A percentile compares a stretch with the other conserved stretches of the same genome.
These are phyloP conservation scores for Euphorbia peplus DNA, from an alignment of 345 rosid genomes.

Conservation along the genomic window DNA sequence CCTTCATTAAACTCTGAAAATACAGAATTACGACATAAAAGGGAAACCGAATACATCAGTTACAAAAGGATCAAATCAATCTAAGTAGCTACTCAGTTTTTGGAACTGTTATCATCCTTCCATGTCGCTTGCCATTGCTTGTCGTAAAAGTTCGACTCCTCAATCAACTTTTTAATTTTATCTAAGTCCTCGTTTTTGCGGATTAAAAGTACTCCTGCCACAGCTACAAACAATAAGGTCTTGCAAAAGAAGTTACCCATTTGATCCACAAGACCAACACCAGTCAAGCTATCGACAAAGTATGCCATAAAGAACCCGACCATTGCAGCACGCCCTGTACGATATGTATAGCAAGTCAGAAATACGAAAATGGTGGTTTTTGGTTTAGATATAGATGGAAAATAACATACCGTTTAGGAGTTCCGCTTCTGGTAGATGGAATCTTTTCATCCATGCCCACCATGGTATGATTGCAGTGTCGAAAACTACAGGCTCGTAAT, in stretches of 20 bases:
- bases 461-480: slow-evolving; percentile 87
- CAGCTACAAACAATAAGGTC: slow-evolving; percentile 81
- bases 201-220: slow-evolving; percentile 67
- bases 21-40: not conserved
- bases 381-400: not conserved
- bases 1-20: slow-evolving; percentile 6
- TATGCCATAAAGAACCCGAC: slow-evolving; percentile 98
- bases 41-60: not conserved
- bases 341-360: slow-evolving; percentile 17
- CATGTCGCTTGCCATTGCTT: slow-evolving; percentile 97
- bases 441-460: slow-evolving; percentile 97
- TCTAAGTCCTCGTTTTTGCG: slow-evolving; percentile 88
- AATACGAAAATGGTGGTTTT: not conserved
- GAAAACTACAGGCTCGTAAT: slow-evolving; percentile 71
- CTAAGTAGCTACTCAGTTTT: slow-evolving; percentile 19
- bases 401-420: slow-evolving; percentile 64
- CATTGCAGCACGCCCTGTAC: slow-evolving; percentile 93
- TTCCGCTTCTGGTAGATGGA: slow-evolving; percentile 92
- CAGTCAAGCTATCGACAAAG: slow-evolving; percentile 89
- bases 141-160: slow-evolving; percentile 84
- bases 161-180: slow-evolving; percentile 60
- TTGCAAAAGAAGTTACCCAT: slow-evolving; percentile 96
- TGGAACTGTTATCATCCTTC: slow-evolving; percentile 54
- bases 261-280: slow-evolving; percentile 94
- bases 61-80: not conserved